These are phyloP conservation scores for Suillus placidus DNA, from an alignment of 768 basidiomycete genomes.

Conservation along the genomic window DNA sequence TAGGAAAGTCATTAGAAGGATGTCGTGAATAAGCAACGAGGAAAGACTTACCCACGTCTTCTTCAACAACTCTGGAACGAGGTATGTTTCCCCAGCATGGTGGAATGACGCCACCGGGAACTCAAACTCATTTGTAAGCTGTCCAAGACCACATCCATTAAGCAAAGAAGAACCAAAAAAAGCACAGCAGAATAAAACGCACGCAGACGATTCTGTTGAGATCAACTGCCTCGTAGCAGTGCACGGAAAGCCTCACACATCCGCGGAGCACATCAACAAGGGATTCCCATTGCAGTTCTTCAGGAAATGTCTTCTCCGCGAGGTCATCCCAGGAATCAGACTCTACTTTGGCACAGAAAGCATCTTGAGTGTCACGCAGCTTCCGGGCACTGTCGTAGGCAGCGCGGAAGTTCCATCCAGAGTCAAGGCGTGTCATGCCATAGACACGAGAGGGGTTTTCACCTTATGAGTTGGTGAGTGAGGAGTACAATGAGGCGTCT, in stretches of 20 bases:
- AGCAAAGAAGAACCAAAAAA: background rate
- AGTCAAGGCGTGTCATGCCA: slow-evolving; percentile 70
- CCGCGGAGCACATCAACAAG: slow-evolving; percentile 79
- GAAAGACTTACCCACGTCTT: slow-evolving; percentile 53
- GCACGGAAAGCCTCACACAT: slow-evolving; percentile 53
- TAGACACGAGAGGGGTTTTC: slow-evolving; percentile 42
- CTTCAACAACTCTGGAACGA: slow-evolving; percentile 78
- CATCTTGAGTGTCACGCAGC: slow-evolving; percentile 69
- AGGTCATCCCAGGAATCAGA: slow-evolving; percentile 42
- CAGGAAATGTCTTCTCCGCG: slow-evolving; percentile 45
- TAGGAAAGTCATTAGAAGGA: background rate
- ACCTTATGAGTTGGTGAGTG: slow-evolving; percentile 16
- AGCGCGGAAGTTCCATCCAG: slow-evolving; percentile 74
- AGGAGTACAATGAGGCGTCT: background rate
- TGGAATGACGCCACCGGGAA: slow-evolving; percentile 80
- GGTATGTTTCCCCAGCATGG: slow-evolving; percentile 80
- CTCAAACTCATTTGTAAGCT: slow-evolving; percentile 85
- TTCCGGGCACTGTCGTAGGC: slow-evolving; percentile 78
- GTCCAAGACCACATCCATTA: background rate
- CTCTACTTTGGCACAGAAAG: slow-evolving; percentile 66
- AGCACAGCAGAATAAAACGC: slow-evolving; percentile 24
- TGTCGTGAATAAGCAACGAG: slow-evolving; percentile 1
- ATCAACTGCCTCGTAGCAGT: slow-evolving; percentile 65
- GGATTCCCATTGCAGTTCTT: slow-evolving; percentile 76
- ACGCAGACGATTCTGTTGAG: slow-evolving; percentile 72